Evolutionary conservation across 768 basidiomycete genomes (phyloP), one percentile per base, ranked within the genome.

Genomic region (Mycena crocata): DNA sequence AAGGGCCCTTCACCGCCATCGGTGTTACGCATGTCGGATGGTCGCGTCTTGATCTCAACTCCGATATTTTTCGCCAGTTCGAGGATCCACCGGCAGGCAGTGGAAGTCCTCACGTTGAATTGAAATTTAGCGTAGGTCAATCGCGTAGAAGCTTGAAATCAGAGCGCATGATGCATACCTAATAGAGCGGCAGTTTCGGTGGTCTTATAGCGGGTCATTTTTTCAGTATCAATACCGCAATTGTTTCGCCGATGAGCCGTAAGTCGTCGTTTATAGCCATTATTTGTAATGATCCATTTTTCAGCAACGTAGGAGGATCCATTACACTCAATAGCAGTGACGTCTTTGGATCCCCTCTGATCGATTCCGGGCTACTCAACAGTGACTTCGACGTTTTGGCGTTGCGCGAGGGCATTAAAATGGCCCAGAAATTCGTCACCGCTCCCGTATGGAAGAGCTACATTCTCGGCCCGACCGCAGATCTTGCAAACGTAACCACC

Each of bases 381-480:
- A 62, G 55, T 5, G 62, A 71, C 24, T 49, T 76, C 28, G 62
- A 63, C 44, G 14, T 63, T 14, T 57, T 65, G 59, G 65, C 70
- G n/a, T 70, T 79, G 72, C 69, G 69, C 2, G 71, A 78, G 59
- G 71, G 72, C 10, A 70, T 81, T 39, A 68, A 74, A 46, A 69
- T 55, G 26, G 72, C 67, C 26, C 24, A 60, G 13, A 57, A 67
- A 28, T 79, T 81, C 63, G n/a, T 76, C 13, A 40, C 69, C 8
- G 75, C 76, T 0, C 58, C 72, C 34, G 69, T 71, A 0, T 82
- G 76, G 76, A 46, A 70, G 7, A 73, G 68, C 26, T 80, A 70
- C 59, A 63, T 82, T 23, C 24, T 74, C 48, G 67, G 45, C 71
- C 49, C 70, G 64, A 26, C 71, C 69, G 49, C 71, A 67, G 31